These are phyloP conservation scores for Thalia dealbata DNA, from an alignment of 176 grass and related monocot genomes.

Conservation along the genomic window DNA sequence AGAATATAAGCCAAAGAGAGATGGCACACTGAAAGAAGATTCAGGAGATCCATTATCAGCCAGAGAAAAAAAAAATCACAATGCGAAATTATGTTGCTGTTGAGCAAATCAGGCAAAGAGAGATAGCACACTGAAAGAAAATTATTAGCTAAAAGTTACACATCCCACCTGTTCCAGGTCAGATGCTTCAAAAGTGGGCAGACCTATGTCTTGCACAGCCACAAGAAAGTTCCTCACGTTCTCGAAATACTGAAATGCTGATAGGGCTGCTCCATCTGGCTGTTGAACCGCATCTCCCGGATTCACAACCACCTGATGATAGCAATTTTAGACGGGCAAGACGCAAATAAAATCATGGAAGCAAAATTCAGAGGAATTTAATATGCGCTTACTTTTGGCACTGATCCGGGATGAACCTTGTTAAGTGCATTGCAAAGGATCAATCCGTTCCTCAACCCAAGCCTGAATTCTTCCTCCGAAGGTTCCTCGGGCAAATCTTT, in stretches of 20 bases:
- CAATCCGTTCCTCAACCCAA: constrained; percentile 81
- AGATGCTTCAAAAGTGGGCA: constrained; percentile 88
- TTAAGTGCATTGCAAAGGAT: constrained; percentile 98
- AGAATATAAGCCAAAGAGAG: constrained; percentile 35
- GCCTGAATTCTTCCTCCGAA: constrained; percentile 91
- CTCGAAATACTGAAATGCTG: constrained; percentile 99
- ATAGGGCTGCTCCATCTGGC: constrained; percentile 84
- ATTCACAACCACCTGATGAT: constrained; percentile 79
- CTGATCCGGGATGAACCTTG: constrained; percentile 77
- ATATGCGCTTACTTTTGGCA: constrained; percentile 50
- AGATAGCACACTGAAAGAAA: not conserved
- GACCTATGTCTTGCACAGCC: constrained; percentile 67
- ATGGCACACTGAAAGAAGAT: not conserved
- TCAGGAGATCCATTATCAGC: constrained; percentile 9
- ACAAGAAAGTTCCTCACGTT: constrained; percentile 98
- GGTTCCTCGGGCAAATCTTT: constrained; percentile 83
- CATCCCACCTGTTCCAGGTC: constrained; percentile 87
- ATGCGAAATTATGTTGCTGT: no score
- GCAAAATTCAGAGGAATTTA: constrained; percentile 10
- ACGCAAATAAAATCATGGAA: constrained; percentile 5
- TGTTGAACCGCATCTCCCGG: constrained; percentile 75
- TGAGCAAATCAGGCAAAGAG: constrained; percentile 31
- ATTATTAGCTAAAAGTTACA: not conserved
- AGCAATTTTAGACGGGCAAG: not conserved
- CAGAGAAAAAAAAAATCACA: constrained; percentile 1